Conservation (phyloP, 2,329 filamentous ascomycete species). For the Esteya vermicola region DNA sequence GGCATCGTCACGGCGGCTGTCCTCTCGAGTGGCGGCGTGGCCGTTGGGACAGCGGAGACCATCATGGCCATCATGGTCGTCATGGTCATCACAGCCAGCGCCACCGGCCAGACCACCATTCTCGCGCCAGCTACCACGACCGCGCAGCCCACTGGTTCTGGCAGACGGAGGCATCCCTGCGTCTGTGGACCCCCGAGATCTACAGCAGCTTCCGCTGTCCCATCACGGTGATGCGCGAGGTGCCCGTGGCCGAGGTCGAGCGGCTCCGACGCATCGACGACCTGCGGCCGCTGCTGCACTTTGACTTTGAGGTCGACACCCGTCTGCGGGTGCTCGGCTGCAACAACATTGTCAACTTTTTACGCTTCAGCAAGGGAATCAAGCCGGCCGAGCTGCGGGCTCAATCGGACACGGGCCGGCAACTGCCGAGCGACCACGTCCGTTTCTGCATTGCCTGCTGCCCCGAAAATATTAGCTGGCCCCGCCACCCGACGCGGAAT, state of each 20-base stretch:
- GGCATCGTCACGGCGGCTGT: background rate
- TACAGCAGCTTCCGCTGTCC: constrained; percentile 12
- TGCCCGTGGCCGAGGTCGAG: constrained; percentile 10
- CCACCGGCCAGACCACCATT: constrained; percentile 1
- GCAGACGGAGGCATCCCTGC: constrained; percentile 13
- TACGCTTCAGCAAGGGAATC: constrained; percentile 5
- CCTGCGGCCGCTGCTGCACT: constrained; percentile 11
- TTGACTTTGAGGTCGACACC: constrained; percentile 13
- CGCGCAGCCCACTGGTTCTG: constrained; percentile 13
- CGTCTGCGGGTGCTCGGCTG: constrained; percentile 12
- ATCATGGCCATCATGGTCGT: no score
- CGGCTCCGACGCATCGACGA: constrained; percentile 4
- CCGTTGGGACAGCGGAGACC: no score
- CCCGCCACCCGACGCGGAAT: constrained; percentile 12
- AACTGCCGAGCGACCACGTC: constrained; percentile 9
- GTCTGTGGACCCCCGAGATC: constrained; percentile 15
- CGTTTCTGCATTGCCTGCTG: constrained; percentile 12
- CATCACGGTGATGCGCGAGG: constrained; percentile 12
- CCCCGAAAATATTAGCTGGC: constrained; percentile 12
- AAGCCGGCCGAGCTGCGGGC: constrained; percentile 13
- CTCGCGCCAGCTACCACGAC: constrained; percentile 10
- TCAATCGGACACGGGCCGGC: constrained; percentile 10
- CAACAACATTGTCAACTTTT: constrained; percentile 8
- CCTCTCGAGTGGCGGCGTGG: no score
- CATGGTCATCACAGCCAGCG: background rate